Evolutionary conservation across 169 alveolate species (phyloP).

Genomic region (Babesia microti): DNA sequence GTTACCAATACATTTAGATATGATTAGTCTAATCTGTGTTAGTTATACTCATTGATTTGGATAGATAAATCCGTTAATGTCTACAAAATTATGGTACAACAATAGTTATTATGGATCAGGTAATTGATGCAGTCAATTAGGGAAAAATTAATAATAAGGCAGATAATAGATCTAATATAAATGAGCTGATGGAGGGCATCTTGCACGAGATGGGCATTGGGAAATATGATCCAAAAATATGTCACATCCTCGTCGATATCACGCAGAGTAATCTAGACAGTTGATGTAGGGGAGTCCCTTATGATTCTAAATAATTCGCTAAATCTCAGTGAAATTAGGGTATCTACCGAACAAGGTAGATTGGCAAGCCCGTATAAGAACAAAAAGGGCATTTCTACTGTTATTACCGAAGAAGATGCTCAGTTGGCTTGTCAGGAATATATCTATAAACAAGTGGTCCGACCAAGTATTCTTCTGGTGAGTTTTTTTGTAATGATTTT

Average conservation of each 20-base stretch:
- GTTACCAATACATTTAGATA: too few relatives aligned
- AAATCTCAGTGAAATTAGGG: slow-evolving; percentile 31
- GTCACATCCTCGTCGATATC: slow-evolving; percentile 42
- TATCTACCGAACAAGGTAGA: slow-evolving; percentile 21
- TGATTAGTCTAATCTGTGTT: too few relatives aligned
- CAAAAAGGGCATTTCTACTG: too few relatives aligned
- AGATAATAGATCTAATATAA: slow-evolving; percentile 20
- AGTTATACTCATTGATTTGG: too few relatives aligned
- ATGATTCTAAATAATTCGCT: slow-evolving; percentile 14
- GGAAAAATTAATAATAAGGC: too few relatives aligned
- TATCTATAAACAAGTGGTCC: slow-evolving; percentile 12
- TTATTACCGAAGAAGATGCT: slow-evolving; percentile 49
- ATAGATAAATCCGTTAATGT: too few relatives aligned
- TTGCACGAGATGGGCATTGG: slow-evolving; percentile 18
- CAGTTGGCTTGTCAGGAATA: slow-evolving; percentile 44
- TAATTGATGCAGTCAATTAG: too few relatives aligned
- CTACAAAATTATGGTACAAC: too few relatives aligned
- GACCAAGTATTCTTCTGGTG: slow-evolving; percentile 20
- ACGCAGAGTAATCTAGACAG: slow-evolving; percentile 17
- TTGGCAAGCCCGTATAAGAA: slow-evolving; percentile 10
- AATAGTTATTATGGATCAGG: too few relatives aligned
- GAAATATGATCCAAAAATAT: slow-evolving; percentile 17
- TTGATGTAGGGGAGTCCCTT: slow-evolving; percentile 27
- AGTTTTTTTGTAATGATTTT: background rate
- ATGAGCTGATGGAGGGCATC: slow-evolving; percentile 25